Evolutionary conservation across 2,329 filamentous ascomycete species (phyloP), one percentile per base, ranked within the genome.

Genomic region (Zarea fungicola): DNA sequence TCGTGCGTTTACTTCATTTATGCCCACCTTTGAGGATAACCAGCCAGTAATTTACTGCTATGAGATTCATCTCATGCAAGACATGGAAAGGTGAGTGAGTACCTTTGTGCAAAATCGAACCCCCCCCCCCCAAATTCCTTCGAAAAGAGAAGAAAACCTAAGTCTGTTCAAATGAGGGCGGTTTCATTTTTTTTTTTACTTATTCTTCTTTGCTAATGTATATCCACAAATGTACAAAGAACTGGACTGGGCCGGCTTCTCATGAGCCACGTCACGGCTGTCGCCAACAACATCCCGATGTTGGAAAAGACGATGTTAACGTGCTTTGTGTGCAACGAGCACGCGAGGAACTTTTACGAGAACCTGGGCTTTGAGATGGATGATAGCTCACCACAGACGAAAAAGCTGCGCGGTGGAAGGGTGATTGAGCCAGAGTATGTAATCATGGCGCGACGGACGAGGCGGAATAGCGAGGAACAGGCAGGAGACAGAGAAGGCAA

Each of bases 1-100:
- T 8, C 62, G 65, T 16, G 81, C 73, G 5, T 85, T 87, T 58
- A 72, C 77, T 1, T 86, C 82, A n/a, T 70, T 87, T 58, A 84
- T 87, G 83, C 76, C 85, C n/a, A 85, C 82, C 2, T 78, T 78
- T 57, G 85, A 89, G 60, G 80, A 83, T 53, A 74, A 75, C 1
- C 68, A 80, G 51, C 72, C 81, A 0, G 85, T 90, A 2, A 61
- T 89, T 18, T 92, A 90, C 64, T 84, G 87, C 63, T 92, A 90
- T 62, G 87, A 92, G 66, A 80, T 92, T 29, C 87, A 92, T 60
- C 74, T 91, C 3, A 65, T 71, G 31, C 66, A 73, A 1, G 65
- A 70, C 1, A 62, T 86, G 5, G 77, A 79, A 55, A 75, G 83
- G 68, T 80, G 63, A 53, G 67, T 65, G 18, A 23, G 39, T 19